These are phyloP conservation scores for Periconia sp. DNA, from an alignment of 2,329 filamentous ascomycete genomes.

Conservation along the genomic window DNA sequence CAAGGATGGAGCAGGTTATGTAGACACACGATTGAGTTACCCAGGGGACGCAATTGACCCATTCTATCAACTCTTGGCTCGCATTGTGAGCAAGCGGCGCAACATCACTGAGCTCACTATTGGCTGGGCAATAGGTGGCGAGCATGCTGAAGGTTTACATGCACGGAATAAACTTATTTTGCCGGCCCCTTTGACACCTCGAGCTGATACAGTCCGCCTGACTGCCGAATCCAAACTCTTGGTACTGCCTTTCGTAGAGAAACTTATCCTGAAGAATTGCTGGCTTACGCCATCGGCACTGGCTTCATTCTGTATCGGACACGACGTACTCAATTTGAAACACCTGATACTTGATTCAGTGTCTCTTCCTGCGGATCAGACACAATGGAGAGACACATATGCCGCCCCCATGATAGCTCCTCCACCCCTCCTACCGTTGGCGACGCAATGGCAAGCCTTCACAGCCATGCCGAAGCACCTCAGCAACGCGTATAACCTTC, in stretches of 20 bases:
- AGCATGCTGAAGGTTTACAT: slow-evolving; percentile 63
- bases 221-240: slow-evolving; percentile 41
- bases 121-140: slow-evolving; percentile 69
- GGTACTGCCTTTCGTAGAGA: slow-evolving; percentile 58
- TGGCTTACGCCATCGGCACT: slow-evolving; percentile 66
- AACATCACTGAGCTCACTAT: slow-evolving; percentile 63
- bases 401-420: too few species aligned
- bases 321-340: slow-evolving; percentile 53
- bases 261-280: slow-evolving; percentile 68
- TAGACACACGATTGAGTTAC: slow-evolving; percentile 52
- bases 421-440: too few species aligned
- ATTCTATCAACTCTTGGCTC: slow-evolving; percentile 57
- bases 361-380: slow-evolving; percentile 55
- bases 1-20: slow-evolving; percentile 54
- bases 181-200: slow-evolving; percentile 58
- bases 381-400: slow-evolving; percentile 1
- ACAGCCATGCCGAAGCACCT: too few species aligned
- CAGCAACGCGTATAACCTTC: too few species aligned
- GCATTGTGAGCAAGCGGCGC: slow-evolving; percentile 51
- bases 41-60: slow-evolving; percentile 55
- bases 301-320: slow-evolving; percentile 52
- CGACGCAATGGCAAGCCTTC: too few species aligned
- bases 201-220: slow-evolving; percentile 12
- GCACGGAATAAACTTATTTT: slow-evolving; percentile 65
- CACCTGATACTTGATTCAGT: slow-evolving; percentile 64